Evolutionary conservation across 768 basidiomycete species (phyloP), one percentile per base, ranked within the genome.

Genomic region (Collybiopsis luxurians): DNA sequence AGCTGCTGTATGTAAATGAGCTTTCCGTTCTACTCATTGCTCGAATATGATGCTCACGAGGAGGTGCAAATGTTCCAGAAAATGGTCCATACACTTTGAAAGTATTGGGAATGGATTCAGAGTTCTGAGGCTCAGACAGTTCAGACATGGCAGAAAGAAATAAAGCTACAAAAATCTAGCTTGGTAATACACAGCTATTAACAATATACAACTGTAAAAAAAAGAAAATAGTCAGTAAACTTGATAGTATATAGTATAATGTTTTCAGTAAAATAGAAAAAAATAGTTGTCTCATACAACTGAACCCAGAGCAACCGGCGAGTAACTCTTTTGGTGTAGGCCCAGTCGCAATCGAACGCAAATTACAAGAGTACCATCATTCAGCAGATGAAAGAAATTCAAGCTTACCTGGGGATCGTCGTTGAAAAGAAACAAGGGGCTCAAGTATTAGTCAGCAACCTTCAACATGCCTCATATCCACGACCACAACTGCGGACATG

Each of bases 351-450:
- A 72, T 91, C 89, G 87, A 90, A 90, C 89, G 89, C 89, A 91
- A 91, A 91, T 91, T 91, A 91, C 89, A 74, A 77, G 62, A 75
- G 70, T 72, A 77, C 63, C 87, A 90, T 89, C 81, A 71, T 64
- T 57, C 30, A 64, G 59, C 17, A 31, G 38, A 10, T 36, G 31
- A 34, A 48, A 51, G 28, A 42, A 7, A 42, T 42, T 21, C 17
- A 17, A 7, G 40, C 27, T 15, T 45, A 17, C 27, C 27, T 45
- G 44, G 44, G 10, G 23, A 23, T 45, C 23, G 23, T 45, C 27
- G 44, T 21, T 23, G 3, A 23, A 6, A 17, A 38, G 17, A 17
- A 9, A 38, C 36, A 38, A n/a, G n/a, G n/a, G n/a, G n/a, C n/a
- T n/a, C n/a, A n/a, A n/a, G n/a, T n/a, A n/a, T n/a, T n/a, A n/a